phyloP scores from a whole-genome alignment of 192 early-diverging fungal species.

The Physocladia obscura region DNA sequence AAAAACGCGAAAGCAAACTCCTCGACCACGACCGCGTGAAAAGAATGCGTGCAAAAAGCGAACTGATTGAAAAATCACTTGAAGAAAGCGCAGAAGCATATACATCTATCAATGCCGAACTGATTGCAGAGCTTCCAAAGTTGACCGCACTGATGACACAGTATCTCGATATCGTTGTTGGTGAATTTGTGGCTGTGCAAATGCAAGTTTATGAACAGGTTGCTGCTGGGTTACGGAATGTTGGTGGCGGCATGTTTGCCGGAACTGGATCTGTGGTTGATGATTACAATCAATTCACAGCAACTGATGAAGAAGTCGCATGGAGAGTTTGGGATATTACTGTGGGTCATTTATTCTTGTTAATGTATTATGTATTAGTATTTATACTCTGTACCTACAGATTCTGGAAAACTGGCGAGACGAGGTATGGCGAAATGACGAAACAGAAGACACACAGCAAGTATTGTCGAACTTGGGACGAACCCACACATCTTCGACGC shows the following conservation, averaged over 20 bases:
- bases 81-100: slow-evolving; percentile 67
- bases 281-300: background rate
- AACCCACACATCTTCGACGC: background rate
- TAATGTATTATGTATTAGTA: background rate
- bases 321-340: slow-evolving; percentile 6
- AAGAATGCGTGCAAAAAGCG: slow-evolving; percentile 59
- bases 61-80: slow-evolving; percentile 65
- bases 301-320: background rate
- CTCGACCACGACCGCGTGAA: slow-evolving; percentile 70
- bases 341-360: background rate
- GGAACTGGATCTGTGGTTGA: slow-evolving; percentile 11
- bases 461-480: too few relatives aligned
- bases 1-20: slow-evolving; percentile 70
- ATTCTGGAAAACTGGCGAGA: slow-evolving; percentile 16
- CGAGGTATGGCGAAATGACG: slow-evolving; percentile 19
- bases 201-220: slow-evolving; percentile 50
- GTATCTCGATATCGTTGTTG: slow-evolving; percentile 62
- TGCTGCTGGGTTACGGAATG: slow-evolving; percentile 32
- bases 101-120: slow-evolving; percentile 66
- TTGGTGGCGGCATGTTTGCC: background rate
- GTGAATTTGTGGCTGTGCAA: slow-evolving; percentile 58
- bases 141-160: slow-evolving; percentile 57
- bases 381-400: background rate
- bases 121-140: slow-evolving; percentile 70
- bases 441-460: background rate